Percentiles rank a stretch among this genome's conserved stretches.
These are phyloP conservation scores for Xylaria telfairii DNA, from an alignment of 495 filamentous ascomycete species.

Conservation along the genomic window DNA sequence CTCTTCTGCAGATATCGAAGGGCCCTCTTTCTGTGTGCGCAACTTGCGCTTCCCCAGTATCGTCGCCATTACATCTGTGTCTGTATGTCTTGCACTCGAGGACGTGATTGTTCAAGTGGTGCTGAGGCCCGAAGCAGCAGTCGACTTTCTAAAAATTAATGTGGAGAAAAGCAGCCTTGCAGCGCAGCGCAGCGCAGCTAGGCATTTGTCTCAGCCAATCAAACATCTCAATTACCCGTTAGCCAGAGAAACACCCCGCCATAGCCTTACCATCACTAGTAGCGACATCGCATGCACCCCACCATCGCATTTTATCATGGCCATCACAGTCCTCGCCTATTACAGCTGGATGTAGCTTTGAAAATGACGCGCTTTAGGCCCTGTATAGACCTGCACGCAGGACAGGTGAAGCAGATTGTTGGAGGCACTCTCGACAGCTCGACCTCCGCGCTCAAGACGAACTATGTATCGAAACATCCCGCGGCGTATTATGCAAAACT, in stretches of 20 bases:
- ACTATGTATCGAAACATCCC: constrained; percentile 84
- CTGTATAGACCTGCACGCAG: constrained; percentile 96
- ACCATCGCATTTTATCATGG: too few relatives aligned
- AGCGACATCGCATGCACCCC: constrained; percentile 1
- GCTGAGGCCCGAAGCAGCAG: constrained; percentile 14
- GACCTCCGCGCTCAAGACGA: constrained; percentile 76
- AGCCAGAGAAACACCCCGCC: constrained; percentile 30
- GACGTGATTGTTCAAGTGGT: not conserved
- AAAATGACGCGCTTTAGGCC: constrained; percentile 93
- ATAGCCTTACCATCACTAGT: constrained; percentile 23
- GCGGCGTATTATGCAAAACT: constrained; percentile 79
- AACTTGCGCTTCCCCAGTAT: constrained; percentile 53
- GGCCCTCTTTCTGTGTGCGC: constrained; percentile 32
- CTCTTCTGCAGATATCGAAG: constrained; percentile 38
- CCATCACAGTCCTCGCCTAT: not conserved
- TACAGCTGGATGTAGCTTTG: not conserved
- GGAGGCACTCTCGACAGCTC: constrained; percentile 83
- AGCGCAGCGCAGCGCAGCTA: too few relatives aligned
- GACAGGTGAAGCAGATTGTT: constrained; percentile 97
- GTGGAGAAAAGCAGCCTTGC: constrained; percentile 24
- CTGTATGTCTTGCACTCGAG: not conserved
- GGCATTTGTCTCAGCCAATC: constrained; percentile 27
- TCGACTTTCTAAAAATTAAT: constrained; percentile 26
- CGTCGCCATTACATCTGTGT: constrained; percentile 37
- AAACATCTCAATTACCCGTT: constrained; percentile 16